Conservation (phyloP, 805 yeast species). For the Myxozyma nipponensis region DNA sequence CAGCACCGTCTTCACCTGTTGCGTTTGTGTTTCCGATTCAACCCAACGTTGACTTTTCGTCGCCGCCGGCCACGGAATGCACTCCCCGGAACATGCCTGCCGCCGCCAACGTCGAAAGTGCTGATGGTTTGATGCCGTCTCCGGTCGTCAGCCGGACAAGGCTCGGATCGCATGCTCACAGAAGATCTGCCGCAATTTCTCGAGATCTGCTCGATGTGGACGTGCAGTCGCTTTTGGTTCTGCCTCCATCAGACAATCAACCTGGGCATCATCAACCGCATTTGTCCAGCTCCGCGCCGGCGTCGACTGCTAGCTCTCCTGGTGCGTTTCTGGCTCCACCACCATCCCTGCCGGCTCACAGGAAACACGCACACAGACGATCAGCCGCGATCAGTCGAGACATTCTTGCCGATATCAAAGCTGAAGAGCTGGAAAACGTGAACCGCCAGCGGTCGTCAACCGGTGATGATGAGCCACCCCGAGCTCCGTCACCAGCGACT, state of each 20-base stretch:
- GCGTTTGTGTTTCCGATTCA: too few species aligned
- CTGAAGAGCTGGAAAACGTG: slow-evolving; percentile 7
- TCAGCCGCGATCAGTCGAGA: slow-evolving; percentile 89
- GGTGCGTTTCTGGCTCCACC: background rate
- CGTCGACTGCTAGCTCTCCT: background rate
- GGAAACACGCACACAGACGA: slow-evolving; percentile 67
- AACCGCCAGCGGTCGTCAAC: background rate
- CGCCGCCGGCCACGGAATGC: too few species aligned
- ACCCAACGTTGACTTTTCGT: too few species aligned
- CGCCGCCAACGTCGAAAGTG: too few species aligned
- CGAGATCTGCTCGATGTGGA: slow-evolving; percentile 63
- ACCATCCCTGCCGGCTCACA: background rate
- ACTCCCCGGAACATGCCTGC: too few species aligned
- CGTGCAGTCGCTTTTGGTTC: background rate
- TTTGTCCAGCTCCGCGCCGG: background rate
- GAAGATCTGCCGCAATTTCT: slow-evolving; percentile 82
- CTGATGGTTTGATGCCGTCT: background rate
- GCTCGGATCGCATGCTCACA: slow-evolving; percentile 56
- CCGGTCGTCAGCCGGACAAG: slow-evolving; percentile 8
- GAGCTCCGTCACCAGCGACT: background rate
- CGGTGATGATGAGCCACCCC: background rate
- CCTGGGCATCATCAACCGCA: background rate
- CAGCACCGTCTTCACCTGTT: too few species aligned
- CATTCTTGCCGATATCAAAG: slow-evolving; percentile 46
- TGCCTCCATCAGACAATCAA: background rate